These are phyloP conservation scores for Candida bentonensis DNA, from an alignment of 805 yeast species.

Conservation along the genomic window DNA sequence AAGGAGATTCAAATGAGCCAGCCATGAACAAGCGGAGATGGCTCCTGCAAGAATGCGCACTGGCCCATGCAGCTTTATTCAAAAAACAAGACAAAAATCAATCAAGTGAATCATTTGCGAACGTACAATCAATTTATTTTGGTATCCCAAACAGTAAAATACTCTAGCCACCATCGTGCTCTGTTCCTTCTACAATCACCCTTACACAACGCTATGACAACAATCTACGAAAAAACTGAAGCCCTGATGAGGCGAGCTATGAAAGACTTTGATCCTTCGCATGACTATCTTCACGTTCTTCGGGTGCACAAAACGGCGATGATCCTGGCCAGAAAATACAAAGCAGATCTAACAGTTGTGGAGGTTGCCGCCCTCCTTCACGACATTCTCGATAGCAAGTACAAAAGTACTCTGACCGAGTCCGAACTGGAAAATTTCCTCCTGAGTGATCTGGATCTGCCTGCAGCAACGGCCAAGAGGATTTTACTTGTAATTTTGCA, in stretches of 20 bases:
- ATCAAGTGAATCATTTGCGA: too few relatives aligned
- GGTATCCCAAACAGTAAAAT: too few relatives aligned
- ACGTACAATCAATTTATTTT: too few relatives aligned
- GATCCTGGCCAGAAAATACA: slow-evolving; percentile 11
- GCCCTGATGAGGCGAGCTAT: slow-evolving; percentile 11
- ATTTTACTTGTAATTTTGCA: slow-evolving; percentile 15
- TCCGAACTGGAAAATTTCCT: slow-evolving; percentile 3
- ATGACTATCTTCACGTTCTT: slow-evolving; percentile 19
- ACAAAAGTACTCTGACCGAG: slow-evolving; percentile 7
- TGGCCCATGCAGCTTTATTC: too few relatives aligned
- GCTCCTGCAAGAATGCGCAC: too few relatives aligned
- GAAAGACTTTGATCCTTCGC: slow-evolving; percentile 19
- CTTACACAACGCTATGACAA: too few relatives aligned
- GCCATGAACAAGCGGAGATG: too few relatives aligned
- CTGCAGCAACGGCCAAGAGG: slow-evolving; percentile 5
- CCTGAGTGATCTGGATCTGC: slow-evolving; percentile 4
- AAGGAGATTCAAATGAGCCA: too few relatives aligned
- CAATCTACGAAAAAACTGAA: too few relatives aligned
- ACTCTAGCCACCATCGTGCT: too few relatives aligned
- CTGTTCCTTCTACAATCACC: too few relatives aligned
- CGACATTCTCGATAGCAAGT: slow-evolving; percentile 21
- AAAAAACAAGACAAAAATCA: too few relatives aligned
- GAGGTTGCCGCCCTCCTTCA: slow-evolving; percentile 22
- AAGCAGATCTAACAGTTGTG: slow-evolving; percentile 15
- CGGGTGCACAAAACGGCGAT: slow-evolving; percentile 19